These are phyloP conservation scores for Ziziphus jujuba DNA, from an alignment of 306 rosid genomes.

Conservation along the genomic window DNA sequence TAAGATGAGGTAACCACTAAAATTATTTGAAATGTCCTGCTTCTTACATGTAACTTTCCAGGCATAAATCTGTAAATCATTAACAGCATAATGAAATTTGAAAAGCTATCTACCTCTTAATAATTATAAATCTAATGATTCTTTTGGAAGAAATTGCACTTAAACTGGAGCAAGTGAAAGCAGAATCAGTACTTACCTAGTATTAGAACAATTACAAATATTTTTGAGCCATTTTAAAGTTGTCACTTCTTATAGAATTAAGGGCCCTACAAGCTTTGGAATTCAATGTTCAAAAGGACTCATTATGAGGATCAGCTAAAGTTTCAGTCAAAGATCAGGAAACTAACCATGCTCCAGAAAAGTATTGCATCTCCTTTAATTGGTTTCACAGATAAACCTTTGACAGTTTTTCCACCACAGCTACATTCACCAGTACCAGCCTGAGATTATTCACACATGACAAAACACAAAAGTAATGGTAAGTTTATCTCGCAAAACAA, in stretches of 20 bases:
- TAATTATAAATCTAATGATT: too few species aligned
- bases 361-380: constrained; percentile 88
- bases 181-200: not conserved
- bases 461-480: not conserved
- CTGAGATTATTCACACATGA: constrained; percentile 36
- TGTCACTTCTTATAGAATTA: not conserved
- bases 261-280: not conserved
- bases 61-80: not conserved
- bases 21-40: not conserved
- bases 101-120: too few species aligned
- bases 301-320: not conserved
- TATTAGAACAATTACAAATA: not conserved
- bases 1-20: not conserved
- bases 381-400: constrained; percentile 80
- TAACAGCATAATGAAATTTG: not conserved
- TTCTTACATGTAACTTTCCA: too few species aligned
- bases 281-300: not conserved
- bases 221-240: not conserved
- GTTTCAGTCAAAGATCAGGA: not conserved
- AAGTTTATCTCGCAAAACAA: too few species aligned
- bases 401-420: constrained; percentile 74
- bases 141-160: not conserved
- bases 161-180: not conserved
- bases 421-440: constrained; percentile 88
- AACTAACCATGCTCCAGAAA: constrained; percentile 98